Evolutionary conservation across 176 grass and related monocot genomes (phyloP), one percentile per base, ranked within the genome.

Genomic region (Hordeum marinum): DNA sequence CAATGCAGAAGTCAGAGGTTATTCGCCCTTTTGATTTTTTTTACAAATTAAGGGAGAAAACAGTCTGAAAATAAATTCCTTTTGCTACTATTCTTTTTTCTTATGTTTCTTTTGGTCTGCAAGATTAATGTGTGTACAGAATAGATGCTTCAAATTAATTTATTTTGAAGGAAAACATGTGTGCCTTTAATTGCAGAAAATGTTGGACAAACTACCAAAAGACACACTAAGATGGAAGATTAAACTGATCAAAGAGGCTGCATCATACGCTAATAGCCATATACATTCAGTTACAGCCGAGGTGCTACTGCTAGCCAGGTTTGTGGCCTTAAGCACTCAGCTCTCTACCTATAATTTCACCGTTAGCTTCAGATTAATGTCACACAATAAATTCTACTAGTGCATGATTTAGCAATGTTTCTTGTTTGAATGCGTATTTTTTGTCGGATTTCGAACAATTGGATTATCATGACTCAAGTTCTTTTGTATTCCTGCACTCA

Each of bases 171-270:
- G 25, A 75, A 50, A 20, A 31, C 2, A 57, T 37, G 2, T 59
- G 54, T 40, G 45, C 23, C 27, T 89, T 77, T 39, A 15, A 68
- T 69, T 91, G 80, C 31, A 94, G 92, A 75, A 77, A 11, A 89
- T 91, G 74, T 63, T 94, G 43, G 84, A 94, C 23, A 91, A 80
- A 68, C 66, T 94, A 87, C 92, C 92, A 27, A 74, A 88, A 39
- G 92, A 91, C 21, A 91, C 83, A 11, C 63, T 94, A 61, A 67
- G 24, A 75, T 94, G 92, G 92, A 94, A 94, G 85, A 52, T 91
- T 34, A 74, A 75, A 46, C 71, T 87, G 61, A 70, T 94, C 21
- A 82, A 82, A 58, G 78, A 61, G 50, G 89, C 84, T 78, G 82
- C 89, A 29, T 84, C 87, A 11, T 85, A 91, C 14, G 86, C 70